Evolutionary conservation across 495 filamentous ascomycete species (phyloP).

Genomic region (Daldinia loculata): DNA sequence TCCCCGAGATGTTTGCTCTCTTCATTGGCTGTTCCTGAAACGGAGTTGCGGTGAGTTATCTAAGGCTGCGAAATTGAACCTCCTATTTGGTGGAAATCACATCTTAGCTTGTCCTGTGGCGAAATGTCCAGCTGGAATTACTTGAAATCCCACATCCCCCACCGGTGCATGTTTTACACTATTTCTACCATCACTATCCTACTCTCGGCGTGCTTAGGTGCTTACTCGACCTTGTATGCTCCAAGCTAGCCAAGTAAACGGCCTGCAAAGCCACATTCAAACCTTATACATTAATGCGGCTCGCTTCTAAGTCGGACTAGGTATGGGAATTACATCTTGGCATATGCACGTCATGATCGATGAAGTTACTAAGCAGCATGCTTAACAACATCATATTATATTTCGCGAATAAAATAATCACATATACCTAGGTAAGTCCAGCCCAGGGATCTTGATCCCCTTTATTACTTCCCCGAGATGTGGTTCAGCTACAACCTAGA

Average conservation of each 20-base stretch:
- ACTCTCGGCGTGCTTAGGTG: neutral
- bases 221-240: neutral
- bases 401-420: neutral
- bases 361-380: neutral
- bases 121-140: conserved; percentile 7
- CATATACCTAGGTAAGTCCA: neutral
- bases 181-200: neutral
- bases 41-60: conserved; percentile 31
- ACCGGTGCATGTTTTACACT: neutral
- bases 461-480: conserved; percentile 16
- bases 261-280: neutral
- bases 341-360: conserved; percentile 32
- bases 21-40: conserved; percentile 15
- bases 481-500: neutral
- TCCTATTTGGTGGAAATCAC: conserved; percentile 17
- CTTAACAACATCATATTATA: neutral
- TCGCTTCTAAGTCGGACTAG: neutral
- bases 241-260: neutral
- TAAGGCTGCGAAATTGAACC: conserved; percentile 33
- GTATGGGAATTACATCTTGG: conserved; percentile 8
- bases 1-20: conserved; percentile 8
- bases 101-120: conserved; percentile 12
- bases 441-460: neutral
- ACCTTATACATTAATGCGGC: neutral
- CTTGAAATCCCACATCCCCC: conserved; percentile 1